Evolutionary conservation across 1,284 basidiomycete species (phyloP).

Genomic region (Fomitopsis betulina): DNA sequence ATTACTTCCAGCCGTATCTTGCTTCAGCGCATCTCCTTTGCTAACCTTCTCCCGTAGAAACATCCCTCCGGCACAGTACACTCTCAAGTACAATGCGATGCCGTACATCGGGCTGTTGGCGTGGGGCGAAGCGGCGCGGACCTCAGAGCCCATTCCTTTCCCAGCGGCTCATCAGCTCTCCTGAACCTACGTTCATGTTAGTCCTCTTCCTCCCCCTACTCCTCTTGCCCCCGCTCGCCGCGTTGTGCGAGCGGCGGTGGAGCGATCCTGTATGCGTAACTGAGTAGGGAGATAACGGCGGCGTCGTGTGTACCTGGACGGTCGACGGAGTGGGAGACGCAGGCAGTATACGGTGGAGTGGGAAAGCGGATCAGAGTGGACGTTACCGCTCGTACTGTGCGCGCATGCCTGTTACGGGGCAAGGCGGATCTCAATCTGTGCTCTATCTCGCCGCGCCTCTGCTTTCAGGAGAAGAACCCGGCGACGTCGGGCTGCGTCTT

Average conservation of each 20-base stretch:
- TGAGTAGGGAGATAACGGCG: background rate
- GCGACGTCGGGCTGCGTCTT: slow-evolving; percentile 1
- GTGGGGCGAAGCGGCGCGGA: slow-evolving; percentile 71
- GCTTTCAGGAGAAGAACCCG: background rate
- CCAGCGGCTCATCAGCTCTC: slow-evolving; percentile 37
- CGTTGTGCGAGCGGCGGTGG: background rate
- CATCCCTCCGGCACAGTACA: slow-evolving; percentile 62
- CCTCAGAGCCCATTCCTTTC: slow-evolving; percentile 47
- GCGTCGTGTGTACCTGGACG: background rate
- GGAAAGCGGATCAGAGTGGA: background rate
- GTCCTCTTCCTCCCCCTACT: background rate
- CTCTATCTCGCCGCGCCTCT: background rate
- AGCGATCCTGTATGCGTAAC: background rate
- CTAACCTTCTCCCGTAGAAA: slow-evolving; percentile 40
- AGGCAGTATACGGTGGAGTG: background rate
- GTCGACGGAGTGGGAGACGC: background rate
- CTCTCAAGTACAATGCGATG: slow-evolving; percentile 88
- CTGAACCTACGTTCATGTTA: slow-evolving; percentile 7
- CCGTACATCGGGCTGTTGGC: slow-evolving; percentile 80
- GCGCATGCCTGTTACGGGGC: background rate
- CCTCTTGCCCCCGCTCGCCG: background rate
- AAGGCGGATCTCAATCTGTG: background rate
- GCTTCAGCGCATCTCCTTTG: background rate
- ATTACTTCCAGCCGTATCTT: background rate
- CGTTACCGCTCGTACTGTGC: background rate